These are phyloP conservation scores for Collybiopsis luxurians DNA, from an alignment of 768 basidiomycete genomes.

Conservation along the genomic window DNA sequence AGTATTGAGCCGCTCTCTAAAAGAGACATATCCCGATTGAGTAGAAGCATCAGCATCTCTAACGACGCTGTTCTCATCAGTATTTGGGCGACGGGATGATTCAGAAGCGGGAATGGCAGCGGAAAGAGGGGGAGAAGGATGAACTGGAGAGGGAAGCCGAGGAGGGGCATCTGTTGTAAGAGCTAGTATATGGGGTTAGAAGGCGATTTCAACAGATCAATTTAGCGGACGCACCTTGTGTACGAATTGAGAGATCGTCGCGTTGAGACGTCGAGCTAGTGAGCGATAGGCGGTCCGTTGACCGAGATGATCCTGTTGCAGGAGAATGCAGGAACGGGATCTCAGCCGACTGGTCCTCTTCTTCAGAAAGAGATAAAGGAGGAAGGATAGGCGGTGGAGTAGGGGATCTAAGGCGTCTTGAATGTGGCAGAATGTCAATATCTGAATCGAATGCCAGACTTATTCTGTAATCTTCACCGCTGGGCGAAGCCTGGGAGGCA, in stretches of 20 bases:
- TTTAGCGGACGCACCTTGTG: constrained; percentile 1
- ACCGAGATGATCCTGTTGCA: neutral
- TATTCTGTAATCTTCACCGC: constrained; percentile 33
- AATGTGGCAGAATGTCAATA: constrained; percentile 46
- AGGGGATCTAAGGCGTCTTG: constrained; percentile 10
- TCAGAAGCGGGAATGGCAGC: neutral
- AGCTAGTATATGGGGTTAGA: neutral
- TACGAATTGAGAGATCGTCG: neutral
- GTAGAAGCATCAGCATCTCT: neutral
- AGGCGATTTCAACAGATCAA: neutral
- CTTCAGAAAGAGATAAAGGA: constrained; percentile 4
- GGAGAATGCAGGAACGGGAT: neutral
- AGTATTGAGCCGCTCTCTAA: constrained; percentile 6
- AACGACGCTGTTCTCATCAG: neutral
- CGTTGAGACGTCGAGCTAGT: neutral
- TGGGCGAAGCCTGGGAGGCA: constrained; percentile 13
- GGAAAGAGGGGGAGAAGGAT: neutral
- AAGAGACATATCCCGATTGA: neutral
- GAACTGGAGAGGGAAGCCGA: constrained; percentile 5
- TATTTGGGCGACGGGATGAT: neutral
- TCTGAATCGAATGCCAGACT: constrained; percentile 53
- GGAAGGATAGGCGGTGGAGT: constrained; percentile 11
- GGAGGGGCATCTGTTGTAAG: neutral
- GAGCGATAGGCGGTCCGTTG: neutral
- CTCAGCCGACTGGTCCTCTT: neutral